Evolutionary conservation across 352 stramenopile genomes (phyloP).

Genomic region (Phytophthora tubulina): DNA sequence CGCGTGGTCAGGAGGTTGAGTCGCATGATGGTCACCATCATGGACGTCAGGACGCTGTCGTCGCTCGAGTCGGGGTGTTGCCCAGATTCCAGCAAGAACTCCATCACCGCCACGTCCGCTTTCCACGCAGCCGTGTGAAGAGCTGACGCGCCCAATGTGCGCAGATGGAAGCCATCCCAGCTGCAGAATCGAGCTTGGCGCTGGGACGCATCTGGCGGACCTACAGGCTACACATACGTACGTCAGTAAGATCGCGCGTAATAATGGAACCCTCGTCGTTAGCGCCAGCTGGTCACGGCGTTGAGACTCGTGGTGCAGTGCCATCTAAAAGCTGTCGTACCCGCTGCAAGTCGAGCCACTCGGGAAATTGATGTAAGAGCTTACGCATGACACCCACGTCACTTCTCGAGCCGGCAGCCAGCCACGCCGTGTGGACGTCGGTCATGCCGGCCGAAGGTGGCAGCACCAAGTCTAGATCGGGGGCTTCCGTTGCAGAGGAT

Average conservation of each 20-base stretch:
- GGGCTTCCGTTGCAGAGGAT: too few relatives aligned
- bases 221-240: too few relatives aligned
- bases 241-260: too few relatives aligned
- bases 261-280: too few relatives aligned
- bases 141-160: constrained; percentile 33
- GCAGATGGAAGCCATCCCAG: constrained; percentile 23
- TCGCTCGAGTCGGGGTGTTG: constrained; percentile 27
- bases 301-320: too few relatives aligned
- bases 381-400: background rate
- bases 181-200: too few relatives aligned
- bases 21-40: constrained; percentile 41
- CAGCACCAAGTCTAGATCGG: too few relatives aligned
- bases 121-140: constrained; percentile 42
- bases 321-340: background rate
- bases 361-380: too few relatives aligned
- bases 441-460: background rate
- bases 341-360: background rate
- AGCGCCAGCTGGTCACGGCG: too few relatives aligned
- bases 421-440: background rate
- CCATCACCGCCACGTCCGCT: constrained; percentile 18
- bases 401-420: background rate
- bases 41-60: constrained; percentile 33
- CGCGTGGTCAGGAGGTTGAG: constrained; percentile 39
- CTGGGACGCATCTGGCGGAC: too few relatives aligned
- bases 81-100: constrained; percentile 35